Evolutionary conservation across 164 flowering plant genomes (phyloP), one percentile per base, ranked within the genome.

Genomic region (Platanus orientalis): DNA sequence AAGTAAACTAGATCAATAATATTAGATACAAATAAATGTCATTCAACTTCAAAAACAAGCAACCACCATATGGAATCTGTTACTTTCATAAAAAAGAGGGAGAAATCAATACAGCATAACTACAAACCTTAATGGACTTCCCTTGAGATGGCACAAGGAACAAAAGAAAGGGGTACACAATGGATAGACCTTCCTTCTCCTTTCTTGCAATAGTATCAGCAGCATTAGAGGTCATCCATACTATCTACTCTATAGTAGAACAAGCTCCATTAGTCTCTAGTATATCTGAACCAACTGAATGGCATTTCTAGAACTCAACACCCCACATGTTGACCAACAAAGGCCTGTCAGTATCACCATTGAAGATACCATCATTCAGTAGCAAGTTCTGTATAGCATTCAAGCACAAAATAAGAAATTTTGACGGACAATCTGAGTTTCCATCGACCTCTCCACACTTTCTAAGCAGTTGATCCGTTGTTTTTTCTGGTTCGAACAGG

Each of bases 201-300:
- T 73, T 81, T 47, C 67, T 82, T 53, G 81, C 57, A 71, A 92
- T 81, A 47, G 73, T 73, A 79, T 89, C 96, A 57, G 96, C 84
- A 55, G 92, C 89, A 25, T 77, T 70, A 21, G 96, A 79, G 55
- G 79, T 88, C 7, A 94, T 60, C 97, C 96, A 92, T 36, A 96
- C 92, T 69, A 91, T 84, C 79, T 92, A 82, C 76, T 88, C 86
- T 25, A 60, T 54, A 0, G 72, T 71, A 49, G 84, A 62, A 76
- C 76, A 75, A 68, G 77, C 58, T 56, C 82, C 84, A 70, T 78
- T 80, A 27, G 81, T 80, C 60, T 83, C 96, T 61, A 92, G 28
- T 24, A 94, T 70, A 81, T 85, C 83, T 28, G 65, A 80, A 53
- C 90, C 88, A 66, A 27, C 25, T 0, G 77, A 70, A 75, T 76